Base-by-base conservation (phyloP, 768 basidiomycete species). In the Boletus huronensis region DNA sequence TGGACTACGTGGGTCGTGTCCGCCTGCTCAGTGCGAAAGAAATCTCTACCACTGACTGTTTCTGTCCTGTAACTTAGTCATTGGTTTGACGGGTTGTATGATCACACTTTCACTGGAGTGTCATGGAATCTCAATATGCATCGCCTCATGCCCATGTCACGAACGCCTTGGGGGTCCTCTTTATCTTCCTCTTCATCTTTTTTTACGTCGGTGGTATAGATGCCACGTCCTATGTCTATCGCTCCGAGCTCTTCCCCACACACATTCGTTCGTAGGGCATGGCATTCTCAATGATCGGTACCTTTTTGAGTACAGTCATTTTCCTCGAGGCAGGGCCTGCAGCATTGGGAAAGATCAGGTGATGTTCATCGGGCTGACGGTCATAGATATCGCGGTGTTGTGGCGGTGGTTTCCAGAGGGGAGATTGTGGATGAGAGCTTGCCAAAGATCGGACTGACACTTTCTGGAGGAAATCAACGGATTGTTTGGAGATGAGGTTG, bases 211-310 rank as follows among this genome's bases (percentile, higher is more conserved):
- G 31, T 16, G 50, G 38, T n/a, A 53, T 35, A 21, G 49, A 54
- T 5, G 25, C 32, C 26, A 53, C 38, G 19, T 52, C 50, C 31
- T 41, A 41, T 21, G 39, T 54, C 16, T 34, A 54, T 41, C 34
- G 26, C 32, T 54, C 53, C 17, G 50, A 53, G 19, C 53, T 53
- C 25, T 54, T 54, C 29, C 32, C 40, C 6, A 35, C 28, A 19
- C 40, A 43, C 28, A 29, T 42, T 5, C 52, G 29, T 32, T 49
- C 48, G 19, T 23, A 48, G 13, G 13, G 44, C 44, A 51, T 48
- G 43, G 46, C 47, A n/a, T 49, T 52, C 32, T 52, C 47, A 1
- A 51, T 32, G 50, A 47, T 40, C n/a, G 36, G 48, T 41, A 49
- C 48, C 23, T 48, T 48, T 3, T 48, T 48, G 23, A 35, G 47